Evolutionary conservation across 805 yeast genomes (phyloP), one percentile per base, ranked within the genome.

Genomic region (Candida nanaspora): DNA sequence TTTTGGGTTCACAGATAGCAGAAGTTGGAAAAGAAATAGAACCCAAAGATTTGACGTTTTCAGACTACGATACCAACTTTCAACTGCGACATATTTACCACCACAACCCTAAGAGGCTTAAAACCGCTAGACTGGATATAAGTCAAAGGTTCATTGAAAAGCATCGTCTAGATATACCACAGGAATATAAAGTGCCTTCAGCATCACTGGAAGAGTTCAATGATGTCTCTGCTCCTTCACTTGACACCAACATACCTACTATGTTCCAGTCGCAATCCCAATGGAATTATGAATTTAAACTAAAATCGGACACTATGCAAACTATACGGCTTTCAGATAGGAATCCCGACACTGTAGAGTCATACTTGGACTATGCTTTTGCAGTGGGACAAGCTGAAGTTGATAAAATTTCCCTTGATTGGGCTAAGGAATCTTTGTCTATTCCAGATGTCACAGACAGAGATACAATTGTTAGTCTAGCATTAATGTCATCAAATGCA

Each of bases 401-500:
- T 18, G 53, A 60, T 14, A 55, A 49, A 47, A 68, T 76, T 14
- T 53, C 63, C 21, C 50, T 82, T n/a, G 86, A 82, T 38, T 86
- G 95, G 95, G 72, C 70, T 34, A 71, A 68, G n/a, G 63, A 65
- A 2, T 62, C 62, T 15, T 69, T 81, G 1, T 39, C 66, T 1
- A 72, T 83, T 1, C 98, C 98, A 0, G 76, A 93, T 49, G 64
- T 91, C 8, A 65, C 78, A 1, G 96, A 89, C 59, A 74, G 73
- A 40, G 78, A 77, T 31, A 86, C 96, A 0, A 57, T 91, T 3
- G 66, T 89, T 2, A 65, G 84, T 1, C 62, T 91, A 33, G 98
- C 97, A 0, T 61, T 80, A 40, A 84, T 91, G 78, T 78, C 96
- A 0, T 85, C 95, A 1, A 84, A 93, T 57, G 97, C 98, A 2